phyloP scores from a whole-genome alignment of 345 rosid species.

The Eucalyptus viminalis region DNA sequence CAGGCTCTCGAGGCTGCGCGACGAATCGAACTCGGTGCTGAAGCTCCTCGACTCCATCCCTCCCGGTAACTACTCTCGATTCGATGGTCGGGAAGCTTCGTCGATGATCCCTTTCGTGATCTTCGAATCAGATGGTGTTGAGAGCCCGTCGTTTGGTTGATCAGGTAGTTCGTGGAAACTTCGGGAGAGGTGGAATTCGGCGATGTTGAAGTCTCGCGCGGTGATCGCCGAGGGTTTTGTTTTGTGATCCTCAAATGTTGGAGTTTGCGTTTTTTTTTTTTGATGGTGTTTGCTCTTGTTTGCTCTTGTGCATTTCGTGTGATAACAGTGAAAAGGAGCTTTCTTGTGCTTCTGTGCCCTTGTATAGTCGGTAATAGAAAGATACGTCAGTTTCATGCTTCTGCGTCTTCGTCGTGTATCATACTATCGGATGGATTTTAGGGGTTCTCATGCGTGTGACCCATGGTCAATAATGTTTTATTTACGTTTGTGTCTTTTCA shows the following conservation, averaged over 20 bases:
- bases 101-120: background rate
- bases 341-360: background rate
- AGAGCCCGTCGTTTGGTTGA: background rate
- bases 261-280: background rate
- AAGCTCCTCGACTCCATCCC: constrained; percentile 52
- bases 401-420: background rate
- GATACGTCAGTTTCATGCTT: background rate
- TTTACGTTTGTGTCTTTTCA: no score
- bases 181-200: background rate
- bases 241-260: no score
- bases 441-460: no score
- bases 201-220: background rate
- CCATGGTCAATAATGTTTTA: no score
- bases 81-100: background rate
- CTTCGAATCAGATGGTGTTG: background rate
- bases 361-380: background rate
- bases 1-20: constrained; percentile 26
- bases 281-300: no score
- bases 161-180: background rate
- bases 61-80: constrained; percentile 15
- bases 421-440: no score
- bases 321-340: background rate
- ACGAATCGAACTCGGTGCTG: constrained; percentile 38
- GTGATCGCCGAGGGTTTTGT: background rate
- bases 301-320: background rate